phyloP scores from a whole-genome alignment of 441 rosid genomes.

The Arabidopsis hybrid region DNA sequence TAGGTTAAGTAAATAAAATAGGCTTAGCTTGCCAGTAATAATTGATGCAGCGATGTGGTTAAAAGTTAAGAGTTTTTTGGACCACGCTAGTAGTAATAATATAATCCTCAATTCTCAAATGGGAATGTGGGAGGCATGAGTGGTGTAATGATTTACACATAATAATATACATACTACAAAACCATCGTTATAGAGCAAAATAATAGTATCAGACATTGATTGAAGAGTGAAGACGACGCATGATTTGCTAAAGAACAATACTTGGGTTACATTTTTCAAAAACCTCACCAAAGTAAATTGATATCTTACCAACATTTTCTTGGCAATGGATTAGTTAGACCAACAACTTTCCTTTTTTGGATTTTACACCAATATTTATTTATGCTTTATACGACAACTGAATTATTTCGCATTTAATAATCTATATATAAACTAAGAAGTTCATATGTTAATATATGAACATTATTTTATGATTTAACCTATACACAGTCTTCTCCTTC shows the following conservation, averaged over 20 bases:
- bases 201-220: background rate
- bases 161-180: slow-evolving; percentile 13
- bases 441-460: background rate
- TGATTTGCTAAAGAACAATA: slow-evolving; percentile 9
- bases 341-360: background rate
- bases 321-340: background rate
- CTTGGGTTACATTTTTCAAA: background rate
- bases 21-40: slow-evolving; percentile 44
- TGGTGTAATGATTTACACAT: slow-evolving; percentile 44
- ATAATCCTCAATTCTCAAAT: slow-evolving; percentile 29
- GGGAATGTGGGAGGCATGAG: slow-evolving; percentile 48
- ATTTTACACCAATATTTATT: background rate
- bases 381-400: background rate
- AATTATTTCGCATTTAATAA: background rate
- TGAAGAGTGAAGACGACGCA: slow-evolving; percentile 3
- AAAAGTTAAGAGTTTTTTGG: slow-evolving; percentile 37
- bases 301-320: background rate
- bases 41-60: slow-evolving; percentile 40
- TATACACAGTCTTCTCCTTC: background rate
- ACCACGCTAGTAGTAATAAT: slow-evolving; percentile 42
- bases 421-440: background rate
- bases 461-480: background rate
- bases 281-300: slow-evolving; percentile 19
- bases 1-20: slow-evolving; percentile 31
- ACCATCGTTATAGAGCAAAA: slow-evolving; percentile 5